Percentiles rank a stretch among this genome's conserved stretches.
Conservation (phyloP, 306 rosid species). For the Canavalia gladiata region DNA sequence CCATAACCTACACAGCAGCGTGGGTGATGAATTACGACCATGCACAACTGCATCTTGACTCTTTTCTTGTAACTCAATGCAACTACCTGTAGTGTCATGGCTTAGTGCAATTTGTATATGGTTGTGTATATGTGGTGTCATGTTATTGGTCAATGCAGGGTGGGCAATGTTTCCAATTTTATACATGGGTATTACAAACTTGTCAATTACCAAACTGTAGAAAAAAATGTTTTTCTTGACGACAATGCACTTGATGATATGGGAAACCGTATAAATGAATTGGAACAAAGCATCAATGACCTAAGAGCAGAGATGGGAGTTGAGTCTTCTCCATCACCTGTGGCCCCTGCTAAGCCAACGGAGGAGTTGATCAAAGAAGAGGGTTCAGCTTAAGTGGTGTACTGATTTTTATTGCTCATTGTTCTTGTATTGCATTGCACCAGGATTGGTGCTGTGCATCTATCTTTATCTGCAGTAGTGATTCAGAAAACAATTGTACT, state of each 20-base stretch:
- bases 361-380: slow-evolving; percentile 68
- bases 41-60: background rate
- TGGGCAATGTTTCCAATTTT: slow-evolving; percentile 41
- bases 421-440: slow-evolving; percentile 43
- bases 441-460: slow-evolving; percentile 44
- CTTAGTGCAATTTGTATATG: background rate
- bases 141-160: slow-evolving; percentile 32
- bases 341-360: slow-evolving; percentile 57
- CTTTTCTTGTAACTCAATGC: slow-evolving; percentile 6
- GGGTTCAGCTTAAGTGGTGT: slow-evolving; percentile 63
- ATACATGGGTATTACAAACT: slow-evolving; percentile 32
- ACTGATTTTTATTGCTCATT: slow-evolving; percentile 35
- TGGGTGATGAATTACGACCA: background rate
- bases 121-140: slow-evolving; percentile 13
- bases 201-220: slow-evolving; percentile 37
- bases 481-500: slow-evolving; percentile 26
- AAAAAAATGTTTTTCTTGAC: slow-evolving; percentile 68
- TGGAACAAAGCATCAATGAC: slow-evolving; percentile 94
- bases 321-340: slow-evolving; percentile 84
- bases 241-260: slow-evolving; percentile 85
- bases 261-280: slow-evolving; percentile 91
- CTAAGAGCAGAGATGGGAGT: slow-evolving; percentile 93
- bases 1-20: background rate
- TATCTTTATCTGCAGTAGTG: slow-evolving; percentile 25
- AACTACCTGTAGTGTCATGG: slow-evolving; percentile 2